A percentile compares a stretch with the other conserved stretches of the same genome.
Evolutionary conservation across 2,329 filamentous ascomycete genomes (phyloP).

Genomic region (Aspergillus caelatus): DNA sequence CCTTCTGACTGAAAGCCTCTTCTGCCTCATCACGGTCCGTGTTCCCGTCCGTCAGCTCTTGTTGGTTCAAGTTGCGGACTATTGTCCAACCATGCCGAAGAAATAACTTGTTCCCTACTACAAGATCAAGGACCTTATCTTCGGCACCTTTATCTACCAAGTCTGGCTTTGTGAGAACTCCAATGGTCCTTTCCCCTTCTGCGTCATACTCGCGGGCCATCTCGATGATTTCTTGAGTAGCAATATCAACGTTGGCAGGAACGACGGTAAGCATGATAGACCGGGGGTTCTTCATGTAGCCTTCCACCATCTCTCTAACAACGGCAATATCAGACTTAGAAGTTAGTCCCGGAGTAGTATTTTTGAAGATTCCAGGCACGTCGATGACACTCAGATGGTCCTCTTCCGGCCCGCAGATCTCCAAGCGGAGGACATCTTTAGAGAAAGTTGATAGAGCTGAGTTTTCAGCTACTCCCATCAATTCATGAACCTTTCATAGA

Average conservation of each 20-base stretch:
- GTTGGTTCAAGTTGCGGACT: slow-evolving; percentile 37
- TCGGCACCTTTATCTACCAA: slow-evolving; percentile 46
- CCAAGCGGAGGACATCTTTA: slow-evolving; percentile 45
- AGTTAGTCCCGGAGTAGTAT: slow-evolving; percentile 35
- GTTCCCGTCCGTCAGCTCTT: slow-evolving; percentile 23
- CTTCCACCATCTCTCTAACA: slow-evolving; percentile 42
- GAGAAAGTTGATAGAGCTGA: slow-evolving; percentile 39
- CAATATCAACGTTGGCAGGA: slow-evolving; percentile 48
- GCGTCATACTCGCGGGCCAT: slow-evolving; percentile 42
- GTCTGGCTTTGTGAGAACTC: slow-evolving; percentile 63
- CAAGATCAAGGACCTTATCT: slow-evolving; percentile 28
- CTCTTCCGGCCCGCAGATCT: slow-evolving; percentile 46
- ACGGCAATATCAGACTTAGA: slow-evolving; percentile 41
- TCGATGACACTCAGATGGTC: slow-evolving; percentile 49
- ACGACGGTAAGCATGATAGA: slow-evolving; percentile 50
- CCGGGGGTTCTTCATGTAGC: slow-evolving; percentile 44
- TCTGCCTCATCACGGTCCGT: slow-evolving; percentile 36
- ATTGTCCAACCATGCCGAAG: slow-evolving; percentile 36
- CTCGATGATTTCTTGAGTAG: slow-evolving; percentile 50
- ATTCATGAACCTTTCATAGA: slow-evolving; percentile 21
- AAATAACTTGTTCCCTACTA: slow-evolving; percentile 25
- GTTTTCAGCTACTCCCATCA: slow-evolving; percentile 29
- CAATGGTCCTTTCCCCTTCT: slow-evolving; percentile 44
- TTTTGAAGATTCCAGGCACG: slow-evolving; percentile 51
- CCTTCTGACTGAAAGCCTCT: slow-evolving; percentile 34